phyloP scores from a whole-genome alignment of 805 yeast genomes.

The Yueomyces sinensis region DNA sequence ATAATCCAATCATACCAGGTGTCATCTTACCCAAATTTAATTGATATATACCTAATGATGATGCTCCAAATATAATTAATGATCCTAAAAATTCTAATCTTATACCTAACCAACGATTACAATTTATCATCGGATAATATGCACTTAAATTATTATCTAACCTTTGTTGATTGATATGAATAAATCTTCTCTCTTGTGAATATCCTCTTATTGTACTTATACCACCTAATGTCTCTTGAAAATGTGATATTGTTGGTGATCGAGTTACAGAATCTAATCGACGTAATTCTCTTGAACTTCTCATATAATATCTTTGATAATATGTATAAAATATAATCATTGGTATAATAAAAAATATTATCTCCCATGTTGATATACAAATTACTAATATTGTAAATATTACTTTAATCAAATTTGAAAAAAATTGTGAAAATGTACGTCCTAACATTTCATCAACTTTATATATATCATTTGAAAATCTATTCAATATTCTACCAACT shows the following conservation, averaged over 20 bases:
- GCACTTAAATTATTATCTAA: conserved; percentile 86
- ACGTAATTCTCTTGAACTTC: conserved; percentile 65
- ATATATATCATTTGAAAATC: conserved; percentile 52
- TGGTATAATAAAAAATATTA: conserved; percentile 30
- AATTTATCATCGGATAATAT: conserved; percentile 62
- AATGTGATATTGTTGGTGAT: conserved; percentile 69
- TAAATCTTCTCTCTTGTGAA: conserved; percentile 51
- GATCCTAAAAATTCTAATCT: conserved; percentile 84
- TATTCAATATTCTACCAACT: conserved; percentile 48
- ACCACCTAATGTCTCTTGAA: conserved; percentile 73
- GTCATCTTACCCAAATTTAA: conserved; percentile 48
- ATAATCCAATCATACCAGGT: conserved; percentile 50
- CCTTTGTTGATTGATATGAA: conserved; percentile 43
- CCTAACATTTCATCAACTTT: conserved; percentile 45
- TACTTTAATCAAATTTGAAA: conserved; percentile 31
- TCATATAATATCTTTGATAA: conserved; percentile 57
- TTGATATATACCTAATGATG: conserved; percentile 65
- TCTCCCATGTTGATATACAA: conserved; percentile 38
- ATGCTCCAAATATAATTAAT: conserved; percentile 71
- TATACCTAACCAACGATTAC: conserved; percentile 53
- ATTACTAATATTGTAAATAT: conserved; percentile 42
- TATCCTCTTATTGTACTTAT: conserved; percentile 69
- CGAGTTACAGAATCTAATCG: conserved; percentile 55
- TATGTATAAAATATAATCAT: conserved; percentile 46
- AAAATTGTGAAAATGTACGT: conserved; percentile 35